Evolutionary conservation across 306 rosid species (phyloP).

Genomic region (Rubus parviflorus): DNA sequence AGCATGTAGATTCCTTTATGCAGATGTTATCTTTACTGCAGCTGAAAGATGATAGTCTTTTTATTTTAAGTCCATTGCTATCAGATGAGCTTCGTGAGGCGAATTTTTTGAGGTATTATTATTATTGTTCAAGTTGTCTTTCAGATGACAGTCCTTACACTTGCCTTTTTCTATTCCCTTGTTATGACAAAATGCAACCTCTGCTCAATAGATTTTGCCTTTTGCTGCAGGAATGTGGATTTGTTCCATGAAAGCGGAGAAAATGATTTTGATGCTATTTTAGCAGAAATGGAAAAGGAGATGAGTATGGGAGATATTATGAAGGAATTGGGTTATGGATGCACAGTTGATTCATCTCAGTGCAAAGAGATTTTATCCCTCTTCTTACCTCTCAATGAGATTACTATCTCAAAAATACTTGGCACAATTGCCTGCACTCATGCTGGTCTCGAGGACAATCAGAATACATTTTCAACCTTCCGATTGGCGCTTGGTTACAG

Average conservation of each 20-base stretch:
- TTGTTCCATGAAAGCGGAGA: slow-evolving; percentile 58
- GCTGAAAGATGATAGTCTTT: slow-evolving; percentile 55
- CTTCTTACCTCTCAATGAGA: slow-evolving; percentile 81
- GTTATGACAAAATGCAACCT: slow-evolving; percentile 7
- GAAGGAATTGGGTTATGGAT: slow-evolving; percentile 98
- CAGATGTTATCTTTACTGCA: slow-evolving; percentile 85
- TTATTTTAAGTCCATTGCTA: slow-evolving; percentile 71
- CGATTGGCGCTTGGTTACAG: slow-evolving; percentile 68
- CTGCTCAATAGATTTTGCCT: slow-evolving; percentile 23
- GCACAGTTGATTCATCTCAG: slow-evolving; percentile 76
- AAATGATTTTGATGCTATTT: slow-evolving; percentile 87
- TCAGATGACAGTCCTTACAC: slow-evolving; percentile 25
- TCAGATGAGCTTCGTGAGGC: slow-evolving; percentile 73
- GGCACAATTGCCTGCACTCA: slow-evolving; percentile 80
- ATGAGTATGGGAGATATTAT: slow-evolving; percentile 92
- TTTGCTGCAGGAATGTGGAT: slow-evolving; percentile 61
- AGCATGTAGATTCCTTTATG: slow-evolving; percentile 92
- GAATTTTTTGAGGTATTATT: slow-evolving; percentile 62
- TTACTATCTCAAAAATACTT: slow-evolving; percentile 71
- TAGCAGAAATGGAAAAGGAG: slow-evolving; percentile 97
- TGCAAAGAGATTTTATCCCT: slow-evolving; percentile 90
- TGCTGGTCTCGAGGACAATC: slow-evolving; percentile 83
- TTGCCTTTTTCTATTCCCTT: slow-evolving; percentile 13
- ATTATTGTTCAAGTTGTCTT: slow-evolving; percentile 16
- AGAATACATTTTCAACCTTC: slow-evolving; percentile 60